Evolutionary conservation across 140 eudicot species (phyloP), one percentile per base, ranked within the genome.

Genomic region (Cichorium intybus): DNA sequence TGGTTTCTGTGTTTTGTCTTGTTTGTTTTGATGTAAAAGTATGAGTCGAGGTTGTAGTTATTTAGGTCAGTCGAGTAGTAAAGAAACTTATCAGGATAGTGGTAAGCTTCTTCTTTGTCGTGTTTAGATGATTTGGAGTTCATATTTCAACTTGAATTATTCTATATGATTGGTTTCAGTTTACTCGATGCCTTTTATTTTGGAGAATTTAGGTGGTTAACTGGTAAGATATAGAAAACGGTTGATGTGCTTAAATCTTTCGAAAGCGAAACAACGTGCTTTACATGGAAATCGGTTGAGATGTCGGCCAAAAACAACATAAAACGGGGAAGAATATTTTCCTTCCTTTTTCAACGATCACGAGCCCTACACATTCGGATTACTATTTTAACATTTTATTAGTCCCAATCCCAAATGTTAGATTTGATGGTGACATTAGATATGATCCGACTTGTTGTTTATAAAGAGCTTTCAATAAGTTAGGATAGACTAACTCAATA

Each of bases 11-110:
- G 28, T 41, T 37, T 8, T 61, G 26, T 41, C 15, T 4, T 41
- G 64, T 62, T 41, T 62, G 55, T 62, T 41, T 43, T 24, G 24
- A 61, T 58, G 64, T 18, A 17, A 31, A 58, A 34, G 22, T 31
- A 10, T 33, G 64, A 33, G 24, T 22, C 11, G 24, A 23, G 51
- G 51, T 24, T 17, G 64, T 58, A 39, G 53, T 61, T 39, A 39
- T 23, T 23, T 61, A 61, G 53, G 39, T 23, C 22, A 60, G 35
- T 14, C 26, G 22, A 37, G 68, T 62, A 41, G 54, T 24, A n/a
- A n/a, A n/a, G n/a, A n/a, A n/a, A n/a, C n/a, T n/a, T n/a, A n/a
- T n/a, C n/a, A n/a, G n/a, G n/a, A n/a, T n/a, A n/a, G n/a, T 43
- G 23, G 10, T 22, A 15, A 29, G 34, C 24, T 28, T 56, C 24